Conservation (phyloP, 2,329 filamentous ascomycete genomes). For the Thyridium curvatum region DNA sequence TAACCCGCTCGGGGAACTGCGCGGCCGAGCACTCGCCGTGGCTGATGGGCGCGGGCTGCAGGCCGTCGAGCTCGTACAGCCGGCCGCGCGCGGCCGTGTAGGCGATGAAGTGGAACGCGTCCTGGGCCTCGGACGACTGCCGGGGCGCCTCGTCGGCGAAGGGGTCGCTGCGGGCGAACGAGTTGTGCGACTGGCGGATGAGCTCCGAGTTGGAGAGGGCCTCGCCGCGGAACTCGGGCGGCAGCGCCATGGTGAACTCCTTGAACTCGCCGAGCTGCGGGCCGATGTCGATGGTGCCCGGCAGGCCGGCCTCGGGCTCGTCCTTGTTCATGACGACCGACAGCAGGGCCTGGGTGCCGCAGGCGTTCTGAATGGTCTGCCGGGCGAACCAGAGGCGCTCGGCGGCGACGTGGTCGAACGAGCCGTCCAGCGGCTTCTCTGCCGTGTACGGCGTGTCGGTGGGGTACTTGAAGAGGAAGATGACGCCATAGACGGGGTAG, state of each 20-base stretch:
- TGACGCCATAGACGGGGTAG: slow-evolving; percentile 84
- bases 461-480: slow-evolving; percentile 97
- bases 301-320: slow-evolving; percentile 21
- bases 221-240: slow-evolving; percentile 62
- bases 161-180: slow-evolving; percentile 80
- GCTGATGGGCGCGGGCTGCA: slow-evolving; percentile 86
- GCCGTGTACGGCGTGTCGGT: slow-evolving; percentile 58
- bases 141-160: slow-evolving; percentile 84
- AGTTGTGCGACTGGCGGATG: slow-evolving; percentile 79
- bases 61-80: slow-evolving; percentile 90
- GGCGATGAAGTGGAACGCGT: slow-evolving; percentile 96
- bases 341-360: slow-evolving; percentile 90
- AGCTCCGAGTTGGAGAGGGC: slow-evolving; percentile 57
- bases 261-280: slow-evolving; percentile 68
- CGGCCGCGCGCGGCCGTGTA: slow-evolving; percentile 76
- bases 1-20: slow-evolving; percentile 73
- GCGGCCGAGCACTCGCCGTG: slow-evolving; percentile 65
- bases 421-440: slow-evolving; percentile 70
- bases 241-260: slow-evolving; percentile 81
- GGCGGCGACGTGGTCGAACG: slow-evolving; percentile 69
- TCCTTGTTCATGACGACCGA: slow-evolving; percentile 86
- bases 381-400: slow-evolving; percentile 86
- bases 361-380: slow-evolving; percentile 98
- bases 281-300: slow-evolving; percentile 61
- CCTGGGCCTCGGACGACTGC: slow-evolving; percentile 67